Evolutionary conservation across 2,329 filamentous ascomycete genomes (phyloP), one percentile per base, ranked within the genome.

Genomic region (Dothiorella sarmentorum): DNA sequence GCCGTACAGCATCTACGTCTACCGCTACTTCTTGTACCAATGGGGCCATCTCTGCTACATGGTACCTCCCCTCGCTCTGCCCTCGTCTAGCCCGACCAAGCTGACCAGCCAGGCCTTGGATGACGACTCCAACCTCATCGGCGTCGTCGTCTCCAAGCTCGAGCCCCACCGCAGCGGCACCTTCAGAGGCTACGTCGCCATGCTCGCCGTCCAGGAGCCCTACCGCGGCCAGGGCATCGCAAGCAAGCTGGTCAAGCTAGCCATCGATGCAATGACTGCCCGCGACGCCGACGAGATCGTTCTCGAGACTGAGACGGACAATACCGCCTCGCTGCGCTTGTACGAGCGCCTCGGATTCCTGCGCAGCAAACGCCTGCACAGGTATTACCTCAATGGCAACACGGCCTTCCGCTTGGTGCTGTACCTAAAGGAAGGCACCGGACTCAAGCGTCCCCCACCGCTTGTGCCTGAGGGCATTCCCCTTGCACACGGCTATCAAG

Each of bases 1-100:
- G 74, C 94, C 94, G 1, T 99, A 99, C 74, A 97, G 93, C 76
- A 97, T 99, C 71, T 99, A 99, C 77, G 94, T 99, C 60, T 99
- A 97, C 74, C 86, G 94, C 29, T 99, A 99, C 73, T 99, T 99
- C 68, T 79, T 99, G 17, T 96, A 95, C 71, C 91, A 97, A 82
- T 99, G 94, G 94, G 89, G 90, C 4, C 88, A 97, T 69, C 78
- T 99, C n/a, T 99, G 94, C 75, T 97, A 91, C 75, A 90, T 97
- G 86, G 91, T 93, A 17, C 3, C 20, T 13, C 26, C n/a, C 66
- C 56, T 3, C 42, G 7, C 44, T 29, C 33, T 20, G 24, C 24
- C 11, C 44, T 10, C 22, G 4, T 15, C 22, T n/a, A n/a, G n/a
- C n/a, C n/a, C n/a, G n/a, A n/a, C n/a, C n/a, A n/a, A n/a, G n/a